Percentiles rank a stretch among this genome's conserved stretches.
These are phyloP conservation scores for Cercospora citrullina DNA, from an alignment of 2,329 filamentous ascomycete genomes.

Conservation along the genomic window DNA sequence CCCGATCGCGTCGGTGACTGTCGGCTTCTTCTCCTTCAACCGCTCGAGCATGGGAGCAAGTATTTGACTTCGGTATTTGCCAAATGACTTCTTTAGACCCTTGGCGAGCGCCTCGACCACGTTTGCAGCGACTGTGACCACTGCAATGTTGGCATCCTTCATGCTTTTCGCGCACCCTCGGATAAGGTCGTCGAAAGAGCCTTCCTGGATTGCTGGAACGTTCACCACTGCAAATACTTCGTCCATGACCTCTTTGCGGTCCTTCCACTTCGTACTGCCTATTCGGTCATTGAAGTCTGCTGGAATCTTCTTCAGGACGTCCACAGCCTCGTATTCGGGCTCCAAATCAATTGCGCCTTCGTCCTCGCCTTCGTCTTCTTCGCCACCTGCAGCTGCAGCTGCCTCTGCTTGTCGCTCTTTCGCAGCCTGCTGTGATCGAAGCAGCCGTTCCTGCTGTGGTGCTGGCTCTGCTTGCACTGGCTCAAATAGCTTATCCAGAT, in stretches of 20 bases:
- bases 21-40: slow-evolving; percentile 93
- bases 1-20: slow-evolving; percentile 83
- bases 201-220: slow-evolving; percentile 88
- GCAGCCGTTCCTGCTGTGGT: slow-evolving; percentile 85
- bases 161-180: slow-evolving; percentile 88
- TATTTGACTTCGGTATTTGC: slow-evolving; percentile 75
- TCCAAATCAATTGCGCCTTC: slow-evolving; percentile 72
- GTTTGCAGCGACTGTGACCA: slow-evolving; percentile 89
- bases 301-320: slow-evolving; percentile 79
- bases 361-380: slow-evolving; percentile 39
- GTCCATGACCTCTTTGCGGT: slow-evolving; percentile 91
- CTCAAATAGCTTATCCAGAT: slow-evolving; percentile 91
- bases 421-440: slow-evolving; percentile 85
- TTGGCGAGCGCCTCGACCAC: slow-evolving; percentile 88
- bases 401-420: slow-evolving; percentile 57
- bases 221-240: slow-evolving; percentile 74
- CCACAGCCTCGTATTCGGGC: slow-evolving; percentile 72
- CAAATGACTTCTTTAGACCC: slow-evolving; percentile 75
- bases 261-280: slow-evolving; percentile 95
- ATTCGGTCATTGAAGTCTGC: slow-evolving; percentile 80
- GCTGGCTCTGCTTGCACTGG: slow-evolving; percentile 82
- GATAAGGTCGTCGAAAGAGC: slow-evolving; percentile 80
- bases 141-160: slow-evolving; percentile 97
- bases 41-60: slow-evolving; percentile 92
- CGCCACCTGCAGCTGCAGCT: slow-evolving; percentile 39